These are phyloP conservation scores for Spongispora temasekensis DNA, from an alignment of 1,284 basidiomycete genomes.

Conservation along the genomic window DNA sequence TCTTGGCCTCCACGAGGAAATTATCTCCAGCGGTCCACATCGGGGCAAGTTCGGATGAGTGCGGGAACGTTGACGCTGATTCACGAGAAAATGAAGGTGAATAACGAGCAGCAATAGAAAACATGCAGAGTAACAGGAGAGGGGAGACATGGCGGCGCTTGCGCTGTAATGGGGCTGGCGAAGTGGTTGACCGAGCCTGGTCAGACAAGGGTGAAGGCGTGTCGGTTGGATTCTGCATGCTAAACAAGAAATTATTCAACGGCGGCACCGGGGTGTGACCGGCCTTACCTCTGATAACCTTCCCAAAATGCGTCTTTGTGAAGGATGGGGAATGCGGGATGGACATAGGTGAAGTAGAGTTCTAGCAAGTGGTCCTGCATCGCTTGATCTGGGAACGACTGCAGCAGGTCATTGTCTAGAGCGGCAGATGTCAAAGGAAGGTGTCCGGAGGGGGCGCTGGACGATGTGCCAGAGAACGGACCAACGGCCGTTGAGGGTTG, in stretches of 20 bases:
- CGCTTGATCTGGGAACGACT: slow-evolving; percentile 50
- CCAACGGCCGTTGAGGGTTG: slow-evolving; percentile 10
- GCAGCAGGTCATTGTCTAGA: slow-evolving; percentile 40
- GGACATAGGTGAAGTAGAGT: slow-evolving; percentile 79
- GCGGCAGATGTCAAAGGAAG: slow-evolving; percentile 15
- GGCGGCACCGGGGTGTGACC: background rate
- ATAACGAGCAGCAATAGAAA: slow-evolving; percentile 75
- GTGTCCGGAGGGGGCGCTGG: slow-evolving; percentile 7
- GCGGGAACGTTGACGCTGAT: slow-evolving; percentile 41
- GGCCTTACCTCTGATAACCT: slow-evolving; percentile 50
- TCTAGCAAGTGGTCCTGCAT: slow-evolving; percentile 70
- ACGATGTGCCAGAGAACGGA: slow-evolving; percentile 5
- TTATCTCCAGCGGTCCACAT: slow-evolving; percentile 85
- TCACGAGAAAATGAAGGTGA: slow-evolving; percentile 38
- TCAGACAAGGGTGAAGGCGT: slow-evolving; percentile 38
- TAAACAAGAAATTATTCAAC: slow-evolving; percentile 3
- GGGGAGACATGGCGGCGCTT: slow-evolving; percentile 55
- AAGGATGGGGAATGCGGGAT: slow-evolving; percentile 71
- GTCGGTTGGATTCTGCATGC: slow-evolving; percentile 29
- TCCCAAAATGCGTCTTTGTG: slow-evolving; percentile 72
- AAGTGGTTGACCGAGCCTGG: slow-evolving; percentile 23
- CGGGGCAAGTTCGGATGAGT: slow-evolving; percentile 47
- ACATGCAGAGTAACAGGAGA: slow-evolving; percentile 76
- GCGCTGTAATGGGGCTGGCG: slow-evolving; percentile 42
- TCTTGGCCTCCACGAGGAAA: slow-evolving; percentile 71